A percentile compares a stretch with the other conserved stretches of the same genome.
Conservation (phyloP, 1,284 basidiomycete species). For the Cutaneotrichosporon dermatis region DNA sequence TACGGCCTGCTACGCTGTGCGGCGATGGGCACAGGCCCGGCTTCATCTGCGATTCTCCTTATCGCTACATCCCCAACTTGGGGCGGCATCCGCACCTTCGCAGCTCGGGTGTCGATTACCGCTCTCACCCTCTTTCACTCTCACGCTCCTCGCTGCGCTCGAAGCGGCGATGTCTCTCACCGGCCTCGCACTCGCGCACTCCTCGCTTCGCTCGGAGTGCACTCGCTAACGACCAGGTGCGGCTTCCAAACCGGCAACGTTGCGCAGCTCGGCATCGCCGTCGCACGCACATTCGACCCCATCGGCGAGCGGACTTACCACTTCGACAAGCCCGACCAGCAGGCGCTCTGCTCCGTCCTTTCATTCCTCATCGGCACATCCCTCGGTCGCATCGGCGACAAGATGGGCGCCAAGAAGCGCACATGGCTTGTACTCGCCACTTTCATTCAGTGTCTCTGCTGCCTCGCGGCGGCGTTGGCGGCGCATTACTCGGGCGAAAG, state of each 20-base stretch:
- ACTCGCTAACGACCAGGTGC: slow-evolving; percentile 46
- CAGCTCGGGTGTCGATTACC: too few species aligned
- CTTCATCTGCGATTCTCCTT: too few species aligned
- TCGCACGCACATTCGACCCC: slow-evolving; percentile 62
- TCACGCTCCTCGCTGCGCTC: too few species aligned
- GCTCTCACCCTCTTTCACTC: too few species aligned
- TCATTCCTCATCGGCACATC: slow-evolving; percentile 57
- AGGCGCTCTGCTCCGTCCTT: slow-evolving; percentile 70
- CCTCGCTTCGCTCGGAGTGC: too few species aligned
- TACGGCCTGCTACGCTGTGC: too few species aligned
- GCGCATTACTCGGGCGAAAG: slow-evolving; percentile 56
- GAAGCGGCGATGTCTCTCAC: too few species aligned
- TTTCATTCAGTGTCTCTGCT: slow-evolving; percentile 67
- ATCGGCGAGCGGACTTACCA: slow-evolving; percentile 52
- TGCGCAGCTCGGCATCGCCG: slow-evolving; percentile 58
- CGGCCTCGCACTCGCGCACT: too few species aligned
- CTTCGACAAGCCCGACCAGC: slow-evolving; percentile 73
- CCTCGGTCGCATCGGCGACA: slow-evolving; percentile 48
- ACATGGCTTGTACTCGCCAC: slow-evolving; percentile 69
- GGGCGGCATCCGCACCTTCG: too few species aligned
- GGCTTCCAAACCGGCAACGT: slow-evolving; percentile 44
- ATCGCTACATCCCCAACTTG: too few species aligned
- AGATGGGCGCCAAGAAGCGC: slow-evolving; percentile 65
- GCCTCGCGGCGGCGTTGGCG: slow-evolving; percentile 65
- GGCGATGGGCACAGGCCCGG: too few species aligned